Conservation (phyloP, 148 eudicot species). For the Rhododendron vialii region DNA sequence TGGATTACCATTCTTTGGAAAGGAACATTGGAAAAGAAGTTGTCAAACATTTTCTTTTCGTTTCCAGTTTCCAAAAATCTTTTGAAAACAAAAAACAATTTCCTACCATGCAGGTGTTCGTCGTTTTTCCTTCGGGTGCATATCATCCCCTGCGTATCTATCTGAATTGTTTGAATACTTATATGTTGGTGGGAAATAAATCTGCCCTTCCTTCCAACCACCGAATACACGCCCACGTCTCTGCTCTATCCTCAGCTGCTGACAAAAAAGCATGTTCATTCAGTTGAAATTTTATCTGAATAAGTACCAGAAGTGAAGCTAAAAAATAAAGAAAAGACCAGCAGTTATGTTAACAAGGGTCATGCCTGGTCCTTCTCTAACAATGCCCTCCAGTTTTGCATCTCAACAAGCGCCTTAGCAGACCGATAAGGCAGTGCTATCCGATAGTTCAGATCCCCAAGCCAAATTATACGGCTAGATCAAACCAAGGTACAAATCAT, state of each 20-base stretch:
- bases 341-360: background rate
- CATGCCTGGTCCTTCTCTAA: conserved; percentile 89
- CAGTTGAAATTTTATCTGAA: background rate
- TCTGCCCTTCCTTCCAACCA: conserved; percentile 91
- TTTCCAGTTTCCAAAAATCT: background rate
- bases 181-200: conserved; percentile 96
- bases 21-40: background rate
- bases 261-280: conserved; percentile 9
- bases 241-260: conserved; percentile 81
- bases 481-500: conserved; percentile 3
- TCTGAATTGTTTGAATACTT: conserved; percentile 92
- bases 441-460: conserved; percentile 93
- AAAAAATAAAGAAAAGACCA: background rate
- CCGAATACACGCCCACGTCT: conserved; percentile 74
- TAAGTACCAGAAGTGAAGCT: background rate
- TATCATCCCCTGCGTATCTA: conserved; percentile 78
- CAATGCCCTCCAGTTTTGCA: conserved; percentile 97
- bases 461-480: conserved; percentile 90
- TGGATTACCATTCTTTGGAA: background rate
- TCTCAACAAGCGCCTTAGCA: conserved; percentile 89
- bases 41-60: background rate
- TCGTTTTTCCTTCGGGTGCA: conserved; percentile 82
- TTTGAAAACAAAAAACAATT: background rate
- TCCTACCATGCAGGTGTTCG: conserved; percentile 95
- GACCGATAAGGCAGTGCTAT: conserved; percentile 82